Evolutionary conservation across 75 land plant genomes (phyloP).

Genomic region (Pseudotsuga menziesii): DNA sequence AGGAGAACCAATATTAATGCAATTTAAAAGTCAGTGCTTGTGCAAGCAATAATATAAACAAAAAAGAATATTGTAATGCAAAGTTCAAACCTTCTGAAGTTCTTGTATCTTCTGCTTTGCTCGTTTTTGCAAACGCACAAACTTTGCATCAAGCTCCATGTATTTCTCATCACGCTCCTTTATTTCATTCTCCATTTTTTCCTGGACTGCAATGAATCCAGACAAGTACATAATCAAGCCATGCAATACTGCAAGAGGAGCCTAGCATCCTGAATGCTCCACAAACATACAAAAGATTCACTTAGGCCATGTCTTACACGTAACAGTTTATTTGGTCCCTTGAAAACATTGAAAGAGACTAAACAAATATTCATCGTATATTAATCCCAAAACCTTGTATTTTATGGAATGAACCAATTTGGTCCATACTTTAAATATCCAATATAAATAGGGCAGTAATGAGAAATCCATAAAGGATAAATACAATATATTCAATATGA

Average conservation of each 20-base stretch:
- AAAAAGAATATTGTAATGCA: neutral
- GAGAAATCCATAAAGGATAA: no score
- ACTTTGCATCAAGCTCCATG: slow-evolving; percentile 85
- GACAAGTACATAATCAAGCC: neutral
- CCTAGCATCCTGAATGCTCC: neutral
- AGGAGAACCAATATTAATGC: neutral
- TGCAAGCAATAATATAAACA: neutral
- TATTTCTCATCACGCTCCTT: slow-evolving; percentile 84
- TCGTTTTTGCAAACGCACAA: slow-evolving; percentile 84
- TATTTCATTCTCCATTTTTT: slow-evolving; percentile 71
- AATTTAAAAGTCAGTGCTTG: neutral
- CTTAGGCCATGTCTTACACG: neutral
- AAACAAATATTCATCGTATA: neutral
- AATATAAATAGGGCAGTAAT: neutral
- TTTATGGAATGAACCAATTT: neutral
- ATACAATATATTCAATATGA: no score
- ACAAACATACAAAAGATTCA: neutral
- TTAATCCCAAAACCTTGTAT: neutral
- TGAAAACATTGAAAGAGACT: neutral
- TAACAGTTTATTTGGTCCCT: no score
- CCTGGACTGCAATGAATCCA: slow-evolving; percentile 41
- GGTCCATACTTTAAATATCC: neutral
- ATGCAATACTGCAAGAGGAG: neutral
- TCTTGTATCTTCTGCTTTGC: slow-evolving; percentile 98
- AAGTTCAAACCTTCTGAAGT: slow-evolving; percentile 66